Base-by-base conservation (phyloP, 2,329 filamentous ascomycete species). In the Fusarium pseudograminearum region DNA sequence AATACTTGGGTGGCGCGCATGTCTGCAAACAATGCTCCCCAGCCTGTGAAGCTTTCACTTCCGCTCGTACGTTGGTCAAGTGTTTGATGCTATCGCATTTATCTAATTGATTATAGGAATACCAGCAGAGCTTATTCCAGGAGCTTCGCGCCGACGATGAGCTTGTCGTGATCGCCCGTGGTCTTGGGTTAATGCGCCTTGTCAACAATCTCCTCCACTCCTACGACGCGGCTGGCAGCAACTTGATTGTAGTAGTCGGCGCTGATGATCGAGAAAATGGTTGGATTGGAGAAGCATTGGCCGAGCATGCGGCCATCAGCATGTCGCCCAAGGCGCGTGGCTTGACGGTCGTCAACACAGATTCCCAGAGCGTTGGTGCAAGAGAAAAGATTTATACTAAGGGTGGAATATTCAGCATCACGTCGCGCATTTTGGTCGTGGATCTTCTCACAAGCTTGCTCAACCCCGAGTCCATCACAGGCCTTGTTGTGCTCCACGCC, bases 131-230 rank as follows among this genome's bases (percentile, higher is more conserved):
- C 76, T 89, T 98, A 75, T 98, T 98, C 83, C 93, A 92, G 79
- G 92, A 96, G 82, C 89, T 97, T 72, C 91, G 93, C 69, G 84
- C 89, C 65, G 93, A 98, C 83, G 96, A 99, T 92, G 92, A 97
- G 80, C 90, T 99, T 70, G 91, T 98, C 74, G 86, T 99, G 57
- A 87, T 98, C 57, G 96, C 95, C 42, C 92, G 93, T 55, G 96
- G 96, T 73, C 90, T 99, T 48, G 96, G 96, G 73, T 90, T 98
- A 46, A 88, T 98, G 78, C 93, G 94, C 72, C 88, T 99, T 60
- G 88, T 98, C 76, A 97, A 93, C n/a, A 99, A 98, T 78, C 87
- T 99, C 40, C 88, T 99, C 30, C 96, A 99, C 80, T 94, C 94
- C 22, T 98, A 98, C 81, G 96, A 99, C 86, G 94, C 94, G 2